A percentile compares a stretch with the other conserved stretches of the same genome.
phyloP scores from a whole-genome alignment of 495 filamentous ascomycete species.

The Xylaria longipes region DNA sequence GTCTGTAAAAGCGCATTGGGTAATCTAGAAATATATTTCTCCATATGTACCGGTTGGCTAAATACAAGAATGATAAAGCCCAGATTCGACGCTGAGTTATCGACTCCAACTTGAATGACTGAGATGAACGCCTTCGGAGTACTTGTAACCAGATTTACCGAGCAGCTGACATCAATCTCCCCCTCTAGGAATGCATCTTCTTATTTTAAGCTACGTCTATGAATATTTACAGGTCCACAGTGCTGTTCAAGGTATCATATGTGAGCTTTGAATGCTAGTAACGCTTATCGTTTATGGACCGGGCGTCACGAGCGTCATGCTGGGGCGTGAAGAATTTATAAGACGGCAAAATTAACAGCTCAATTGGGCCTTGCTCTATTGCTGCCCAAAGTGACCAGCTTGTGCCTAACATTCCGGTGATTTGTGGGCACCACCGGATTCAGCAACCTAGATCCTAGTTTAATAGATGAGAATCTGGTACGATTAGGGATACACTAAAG shows the following conservation, averaged over 20 bases:
- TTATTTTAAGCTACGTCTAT: not conserved
- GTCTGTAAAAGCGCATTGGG: not conserved
- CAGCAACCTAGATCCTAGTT: not conserved
- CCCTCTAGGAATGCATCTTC: not conserved
- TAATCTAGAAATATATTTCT: not conserved
- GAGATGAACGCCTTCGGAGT: not conserved
- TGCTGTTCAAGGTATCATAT: not conserved
- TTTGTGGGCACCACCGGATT: constrained; percentile 7
- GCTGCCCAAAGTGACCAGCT: not conserved
- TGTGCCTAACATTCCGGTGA: not conserved
- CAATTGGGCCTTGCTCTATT: not conserved
- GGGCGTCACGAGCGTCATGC: not conserved
- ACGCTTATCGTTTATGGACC: not conserved
- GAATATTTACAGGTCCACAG: not conserved
- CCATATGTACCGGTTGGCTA: not conserved
- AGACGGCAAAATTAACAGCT: not conserved
- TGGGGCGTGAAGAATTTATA: not conserved
- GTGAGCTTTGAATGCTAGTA: not conserved
- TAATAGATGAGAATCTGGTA: not conserved
- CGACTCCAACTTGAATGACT: not conserved
- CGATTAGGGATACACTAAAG: constrained; percentile 1
- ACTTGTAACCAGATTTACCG: not conserved
- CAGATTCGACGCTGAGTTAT: not conserved
- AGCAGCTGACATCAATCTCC: not conserved
- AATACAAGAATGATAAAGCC: not conserved